Conservation (phyloP, 371 early-diverging fungal genomes). For the Mucor irregularis region DNA sequence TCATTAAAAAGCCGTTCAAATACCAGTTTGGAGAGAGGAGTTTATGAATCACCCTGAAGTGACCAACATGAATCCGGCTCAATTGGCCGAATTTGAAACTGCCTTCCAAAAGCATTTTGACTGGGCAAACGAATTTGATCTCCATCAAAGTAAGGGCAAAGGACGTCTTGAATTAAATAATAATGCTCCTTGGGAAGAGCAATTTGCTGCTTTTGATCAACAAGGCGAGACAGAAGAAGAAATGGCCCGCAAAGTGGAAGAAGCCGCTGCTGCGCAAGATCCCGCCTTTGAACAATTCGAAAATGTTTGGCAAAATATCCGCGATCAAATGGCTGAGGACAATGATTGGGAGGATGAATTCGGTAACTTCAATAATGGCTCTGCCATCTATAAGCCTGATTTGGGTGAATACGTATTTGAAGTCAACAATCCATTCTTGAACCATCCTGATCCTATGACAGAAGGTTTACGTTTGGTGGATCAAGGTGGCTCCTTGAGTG, state of each 20-base stretch:
- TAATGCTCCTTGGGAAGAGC: slow-evolving; percentile 53
- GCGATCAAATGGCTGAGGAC: slow-evolving; percentile 53
- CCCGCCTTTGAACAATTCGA: slow-evolving; percentile 52
- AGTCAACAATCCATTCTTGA: slow-evolving; percentile 71
- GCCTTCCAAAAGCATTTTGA: slow-evolving; percentile 67
- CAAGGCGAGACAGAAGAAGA: slow-evolving; percentile 48
- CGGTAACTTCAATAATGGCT: slow-evolving; percentile 40
- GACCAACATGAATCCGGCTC: slow-evolving; percentile 39
- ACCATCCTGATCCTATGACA: slow-evolving; percentile 52
- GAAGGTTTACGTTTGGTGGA: slow-evolving; percentile 54
- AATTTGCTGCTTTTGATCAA: slow-evolving; percentile 63
- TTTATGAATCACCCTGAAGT: slow-evolving; percentile 61
- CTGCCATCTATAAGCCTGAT: slow-evolving; percentile 53
- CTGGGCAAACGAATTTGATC: slow-evolving; percentile 61
- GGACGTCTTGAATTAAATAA: slow-evolving; percentile 42
- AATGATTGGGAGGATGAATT: slow-evolving; percentile 67
- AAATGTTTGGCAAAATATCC: slow-evolving; percentile 59
- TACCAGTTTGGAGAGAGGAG: slow-evolving; percentile 59
- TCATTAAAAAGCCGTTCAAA: not conserved
- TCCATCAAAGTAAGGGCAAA: slow-evolving; percentile 55
- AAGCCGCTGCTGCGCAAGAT: slow-evolving; percentile 48
- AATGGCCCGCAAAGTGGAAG: slow-evolving; percentile 48
- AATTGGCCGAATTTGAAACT: slow-evolving; percentile 62
- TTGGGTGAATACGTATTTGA: slow-evolving; percentile 77
- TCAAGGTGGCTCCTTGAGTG: slow-evolving; percentile 64